Base-by-base conservation (phyloP, 2,329 filamentous ascomycete genomes). In the Neonectria punicea region DNA sequence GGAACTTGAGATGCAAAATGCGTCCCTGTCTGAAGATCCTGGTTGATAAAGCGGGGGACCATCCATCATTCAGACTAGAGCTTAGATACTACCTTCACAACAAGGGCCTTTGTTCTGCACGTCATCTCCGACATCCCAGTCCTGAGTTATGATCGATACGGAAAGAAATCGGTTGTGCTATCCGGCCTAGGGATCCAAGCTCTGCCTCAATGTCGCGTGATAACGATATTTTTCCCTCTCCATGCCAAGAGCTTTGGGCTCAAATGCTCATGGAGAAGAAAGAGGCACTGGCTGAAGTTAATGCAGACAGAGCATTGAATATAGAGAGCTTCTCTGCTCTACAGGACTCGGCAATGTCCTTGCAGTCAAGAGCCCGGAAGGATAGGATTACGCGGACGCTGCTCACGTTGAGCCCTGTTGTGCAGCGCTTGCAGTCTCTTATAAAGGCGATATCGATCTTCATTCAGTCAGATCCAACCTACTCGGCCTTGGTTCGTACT, bases 391-490 rank as follows among this genome's bases (percentile, higher is more conserved):
- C n/a, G 7, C 28, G 9, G 7, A 14, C 32, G n/a, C 25, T 53
- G 13, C 10, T 39, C 16, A 34, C 11, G 13, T 5, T 53, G 1
- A 34, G 14, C 22, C 25, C 28, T 22, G n/a, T 53, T 13, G 32
- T 53, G 11, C 14, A 39, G 18, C 32, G 50, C 6, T 25, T 53
- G 18, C 28, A 22, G 25, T 34, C 28, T 7, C n/a, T 53, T 3
- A 10, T 53, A 16, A 30, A 4, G 2, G 50, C 50, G 11, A 20
- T 53, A 9, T 53, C 50, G 6, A 53, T 39, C 5, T 53, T 53
- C 20, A 16, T 53, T 20, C 50, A 53, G 16, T 53, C 50, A 7
- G 50, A 53, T 22, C 50, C 50, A n/a, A 53, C 50, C 2, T 53
- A 53, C 14, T 39, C 50, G 4, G 28, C 50, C 5, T 22, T 53